Evolutionary conservation across 495 filamentous ascomycete species (phyloP), one percentile per base, ranked within the genome.

Genomic region (Hypoxylon fragiforme): DNA sequence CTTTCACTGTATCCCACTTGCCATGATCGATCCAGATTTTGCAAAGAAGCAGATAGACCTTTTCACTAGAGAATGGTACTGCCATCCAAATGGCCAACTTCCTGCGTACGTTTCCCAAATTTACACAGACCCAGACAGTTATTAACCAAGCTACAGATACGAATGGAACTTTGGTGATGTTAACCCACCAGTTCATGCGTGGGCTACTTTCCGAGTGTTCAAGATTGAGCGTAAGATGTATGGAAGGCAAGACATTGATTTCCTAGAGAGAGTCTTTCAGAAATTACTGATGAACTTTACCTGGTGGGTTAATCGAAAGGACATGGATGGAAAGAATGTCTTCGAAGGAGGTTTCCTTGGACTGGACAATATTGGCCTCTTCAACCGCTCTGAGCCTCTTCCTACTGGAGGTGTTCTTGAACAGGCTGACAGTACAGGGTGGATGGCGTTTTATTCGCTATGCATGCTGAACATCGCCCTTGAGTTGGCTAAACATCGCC

Each of bases 161-260:
- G 94, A 97, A 70, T 97, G 92, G 92, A 97, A 97, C 67, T 97
- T 97, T 76, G 85, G 91, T 42, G 92, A 97, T 62, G 92, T 96
- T 47, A 97, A 97, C 65, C 92, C 92, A 6, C 92, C 92, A 0
- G 92, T 97, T 7, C 92, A 97, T 67, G 94, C 92, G 9, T 97
- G 92, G 92, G 86, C 92, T 8, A 87, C 88, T 0, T 97, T 97
- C 80, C 79, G 92, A 13, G 88, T 86, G 1, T 97, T 97, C 80
- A 97, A 97, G 73, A 97, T 97, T 45, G 92, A 97, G 75, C 84
- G 94, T 50, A 97, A 97, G 72, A 81, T 97, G 75, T 97, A 97
- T 63, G 92, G 92, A 18, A 85, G 89, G 20, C 88, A 96, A 66
- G 92, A 97, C 68, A 76, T 96, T 19, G 92, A 97, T 70, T 97